Conservation (phyloP, 345 rosid genomes). For the Barbarea vulgaris region DNA sequence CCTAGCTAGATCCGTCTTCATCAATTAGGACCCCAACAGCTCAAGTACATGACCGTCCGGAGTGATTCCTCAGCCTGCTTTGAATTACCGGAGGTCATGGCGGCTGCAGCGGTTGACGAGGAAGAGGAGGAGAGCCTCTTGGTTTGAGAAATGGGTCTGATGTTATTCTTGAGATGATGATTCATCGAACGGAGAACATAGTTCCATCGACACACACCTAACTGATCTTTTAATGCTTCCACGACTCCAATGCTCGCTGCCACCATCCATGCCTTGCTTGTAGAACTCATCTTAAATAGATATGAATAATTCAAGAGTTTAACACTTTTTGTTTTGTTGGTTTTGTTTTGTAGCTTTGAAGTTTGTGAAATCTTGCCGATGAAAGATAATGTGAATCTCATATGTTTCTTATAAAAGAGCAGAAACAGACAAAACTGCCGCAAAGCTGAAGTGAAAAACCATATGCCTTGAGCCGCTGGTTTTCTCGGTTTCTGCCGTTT, state of each 20-base stretch:
- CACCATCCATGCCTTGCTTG: constrained; percentile 55
- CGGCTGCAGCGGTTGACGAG: constrained; percentile 25
- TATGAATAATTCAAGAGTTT: background rate
- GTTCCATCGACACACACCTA: constrained; percentile 65
- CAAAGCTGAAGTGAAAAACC: constrained; percentile 2
- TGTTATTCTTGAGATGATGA: constrained; percentile 49
- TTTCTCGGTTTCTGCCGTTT: background rate
- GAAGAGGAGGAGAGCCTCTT: constrained; percentile 51
- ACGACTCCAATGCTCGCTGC: constrained; percentile 60
- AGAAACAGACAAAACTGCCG: constrained; percentile 23
- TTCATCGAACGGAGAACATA: constrained; percentile 44
- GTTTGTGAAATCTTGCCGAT: constrained; percentile 3
- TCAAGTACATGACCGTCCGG: constrained; percentile 58
- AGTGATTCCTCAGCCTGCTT: constrained; percentile 52
- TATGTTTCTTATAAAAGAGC: background rate
- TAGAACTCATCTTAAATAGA: constrained; percentile 46
- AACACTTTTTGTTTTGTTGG: too few species aligned
- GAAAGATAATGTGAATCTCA: background rate
- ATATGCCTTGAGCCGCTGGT: constrained; percentile 16
- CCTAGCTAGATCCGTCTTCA: background rate
- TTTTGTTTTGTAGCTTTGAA: background rate
- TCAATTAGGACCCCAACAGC: constrained; percentile 66
- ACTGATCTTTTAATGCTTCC: constrained; percentile 62
- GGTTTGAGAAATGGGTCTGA: constrained; percentile 48
- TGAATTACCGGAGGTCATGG: constrained; percentile 10